Evolutionary conservation across 2,329 filamentous ascomycete species (phyloP).

Genomic region (Sphaerostilbella broomeana): DNA sequence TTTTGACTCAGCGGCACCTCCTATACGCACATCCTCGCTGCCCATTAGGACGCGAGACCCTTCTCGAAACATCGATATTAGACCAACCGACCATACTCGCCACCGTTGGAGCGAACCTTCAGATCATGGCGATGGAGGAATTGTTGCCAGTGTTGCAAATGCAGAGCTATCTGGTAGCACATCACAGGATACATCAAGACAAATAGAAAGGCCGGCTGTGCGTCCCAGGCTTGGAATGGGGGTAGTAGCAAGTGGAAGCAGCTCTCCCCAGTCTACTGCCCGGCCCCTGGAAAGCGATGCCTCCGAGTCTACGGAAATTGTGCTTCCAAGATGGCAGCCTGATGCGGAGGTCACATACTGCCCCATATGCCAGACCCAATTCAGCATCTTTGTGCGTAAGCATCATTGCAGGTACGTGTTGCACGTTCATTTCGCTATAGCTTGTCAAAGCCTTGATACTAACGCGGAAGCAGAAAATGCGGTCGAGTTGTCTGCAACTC

Average conservation of each 20-base stretch:
- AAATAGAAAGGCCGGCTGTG: conserved; percentile 7
- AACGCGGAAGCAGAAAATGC: conserved; percentile 61
- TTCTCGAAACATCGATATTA: conserved; percentile 8
- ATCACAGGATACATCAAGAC: conserved; percentile 3
- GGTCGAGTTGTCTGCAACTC: conserved; percentile 83
- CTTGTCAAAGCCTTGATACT: conserved; percentile 10
- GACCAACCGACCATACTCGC: neutral
- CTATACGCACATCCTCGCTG: conserved; percentile 17
- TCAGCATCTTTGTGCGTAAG: conserved; percentile 80
- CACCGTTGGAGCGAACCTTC: conserved; percentile 6
- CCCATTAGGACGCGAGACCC: conserved; percentile 5
- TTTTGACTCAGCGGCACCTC: conserved; percentile 5
- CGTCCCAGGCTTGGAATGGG: conserved; percentile 1
- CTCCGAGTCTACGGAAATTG: conserved; percentile 34
- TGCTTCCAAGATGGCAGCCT: conserved; percentile 78
- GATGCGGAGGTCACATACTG: conserved; percentile 77
- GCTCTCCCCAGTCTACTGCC: conserved; percentile 1
- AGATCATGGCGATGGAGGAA: neutral
- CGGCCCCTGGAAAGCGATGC: conserved; percentile 1
- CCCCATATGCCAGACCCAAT: conserved; percentile 74
- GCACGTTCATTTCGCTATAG: neutral
- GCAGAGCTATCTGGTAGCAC: conserved; percentile 1
- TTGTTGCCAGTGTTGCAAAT: conserved; percentile 2
- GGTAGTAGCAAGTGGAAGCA: conserved; percentile 5
- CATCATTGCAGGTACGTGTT: conserved; percentile 76